Evolutionary conservation across 1,284 basidiomycete species (phyloP).

Genomic region (Leccinum holopus): DNA sequence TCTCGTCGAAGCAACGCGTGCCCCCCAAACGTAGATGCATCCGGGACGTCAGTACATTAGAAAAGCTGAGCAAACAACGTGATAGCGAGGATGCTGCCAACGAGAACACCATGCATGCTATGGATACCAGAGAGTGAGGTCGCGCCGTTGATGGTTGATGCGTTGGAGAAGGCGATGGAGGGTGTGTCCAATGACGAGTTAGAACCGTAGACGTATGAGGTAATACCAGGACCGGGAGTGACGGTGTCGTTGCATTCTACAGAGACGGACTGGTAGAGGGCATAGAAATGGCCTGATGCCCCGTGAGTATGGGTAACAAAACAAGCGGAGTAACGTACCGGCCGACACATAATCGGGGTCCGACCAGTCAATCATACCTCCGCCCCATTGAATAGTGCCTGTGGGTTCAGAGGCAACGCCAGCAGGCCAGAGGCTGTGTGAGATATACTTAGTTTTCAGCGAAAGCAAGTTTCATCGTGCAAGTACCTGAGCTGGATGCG

Average conservation of each 20-base stretch:
- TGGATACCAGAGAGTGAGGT: slow-evolving; percentile 8
- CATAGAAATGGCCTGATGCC: slow-evolving; percentile 55
- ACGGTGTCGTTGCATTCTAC: slow-evolving; percentile 58
- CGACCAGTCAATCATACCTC: slow-evolving; percentile 73
- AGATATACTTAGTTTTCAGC: slow-evolving; percentile 4
- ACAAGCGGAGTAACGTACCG: slow-evolving; percentile 33
- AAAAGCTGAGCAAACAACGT: slow-evolving; percentile 28
- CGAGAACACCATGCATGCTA: slow-evolving; percentile 15
- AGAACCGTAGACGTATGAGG: slow-evolving; percentile 60
- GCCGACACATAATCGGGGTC: slow-evolving; percentile 70
- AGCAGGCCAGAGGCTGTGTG: slow-evolving; percentile 71
- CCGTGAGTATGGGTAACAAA: slow-evolving; percentile 2
- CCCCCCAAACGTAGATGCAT: background rate
- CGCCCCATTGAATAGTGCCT: slow-evolving; percentile 77
- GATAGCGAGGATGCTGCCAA: slow-evolving; percentile 20
- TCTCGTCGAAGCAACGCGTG: background rate
- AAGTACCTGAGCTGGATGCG: slow-evolving; percentile 71
- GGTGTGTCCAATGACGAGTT: slow-evolving; percentile 55
- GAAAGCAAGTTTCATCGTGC: background rate
- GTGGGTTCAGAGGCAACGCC: slow-evolving; percentile 58
- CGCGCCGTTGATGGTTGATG: slow-evolving; percentile 48
- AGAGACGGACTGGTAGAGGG: slow-evolving; percentile 55
- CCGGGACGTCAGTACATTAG: slow-evolving; percentile 15
- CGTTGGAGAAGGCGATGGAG: slow-evolving; percentile 53
- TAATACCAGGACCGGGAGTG: slow-evolving; percentile 43